Base-by-base conservation (phyloP, 495 filamentous ascomycete species). In the Neurospora sp. region DNA sequence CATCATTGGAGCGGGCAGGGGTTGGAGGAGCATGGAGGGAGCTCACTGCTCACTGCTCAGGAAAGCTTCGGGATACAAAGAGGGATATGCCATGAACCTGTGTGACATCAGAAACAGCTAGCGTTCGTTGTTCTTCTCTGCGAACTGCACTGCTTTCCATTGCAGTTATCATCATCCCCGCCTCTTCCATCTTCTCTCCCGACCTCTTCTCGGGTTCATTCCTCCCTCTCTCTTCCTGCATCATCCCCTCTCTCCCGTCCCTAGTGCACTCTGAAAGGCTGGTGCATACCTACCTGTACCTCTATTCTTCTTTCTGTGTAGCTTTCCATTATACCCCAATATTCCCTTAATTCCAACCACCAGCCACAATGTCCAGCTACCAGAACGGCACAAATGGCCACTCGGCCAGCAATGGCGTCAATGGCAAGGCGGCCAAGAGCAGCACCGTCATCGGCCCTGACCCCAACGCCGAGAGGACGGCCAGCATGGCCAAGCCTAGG, bases 401-500 rank as follows among this genome's bases (percentile, higher is more conserved):
- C 2, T 71, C 35, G 31, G 27, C 61, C 45, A 70, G 61, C 65
- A 53, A 61, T 1, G 40, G 38, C 27, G 42, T 69, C 37, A 73
- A 71, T 59, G 70, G 69, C 47, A 73, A 73, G 37, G 39, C 45
- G 38, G 38, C 39, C 9, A 75, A 70, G 6, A 71, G 59, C 47
- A 37, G 68, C 0, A 22, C 27, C 39, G 75, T 74, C 16, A 38
- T 18, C 8, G 72, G 74, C 14, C 53, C 53, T 0, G 53, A 61
- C 14, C 53, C 53, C 53, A 35, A 61, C 0, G 10, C 53, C 16
- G 76, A 79, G 42, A 75, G 68, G 65, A 47, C 77, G 3, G 75
- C 78, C 6, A 72, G 75, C 38, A 65, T 74, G 14, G 75, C 79
- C 14, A 75, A 78, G 68, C 79, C 79, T 10, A 74, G 71, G 27